Evolutionary conservation across 495 filamentous ascomycete species (phyloP).

Genomic region (Rhypophila decipiens): DNA sequence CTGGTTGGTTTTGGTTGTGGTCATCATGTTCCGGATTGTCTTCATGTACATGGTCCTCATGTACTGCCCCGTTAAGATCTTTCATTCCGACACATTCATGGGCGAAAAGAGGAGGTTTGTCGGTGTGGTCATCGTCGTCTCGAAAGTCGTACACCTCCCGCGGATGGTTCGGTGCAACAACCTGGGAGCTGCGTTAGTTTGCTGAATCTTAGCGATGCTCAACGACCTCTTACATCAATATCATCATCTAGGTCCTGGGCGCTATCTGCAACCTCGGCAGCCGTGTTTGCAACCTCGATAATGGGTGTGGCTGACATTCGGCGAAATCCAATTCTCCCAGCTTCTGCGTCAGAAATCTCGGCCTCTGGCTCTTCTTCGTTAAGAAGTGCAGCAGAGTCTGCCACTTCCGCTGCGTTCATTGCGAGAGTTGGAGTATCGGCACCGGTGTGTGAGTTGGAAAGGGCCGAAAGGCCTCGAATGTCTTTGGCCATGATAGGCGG

Average conservation of each 20-base stretch:
- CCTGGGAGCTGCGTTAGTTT: no score
- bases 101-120: conserved; percentile 36
- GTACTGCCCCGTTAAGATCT: conserved; percentile 9
- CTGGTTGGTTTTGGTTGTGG: background rate
- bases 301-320: conserved; percentile 28
- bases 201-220: no score
- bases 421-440: conserved; percentile 17
- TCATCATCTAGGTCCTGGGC: conserved; percentile 27
- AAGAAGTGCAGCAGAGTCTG: conserved; percentile 34
- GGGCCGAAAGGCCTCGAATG: conserved; percentile 3
- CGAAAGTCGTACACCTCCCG: background rate
- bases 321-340: conserved; percentile 22
- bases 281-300: conserved; percentile 32
- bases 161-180: no score
- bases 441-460: conserved; percentile 11
- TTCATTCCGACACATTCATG: conserved; percentile 37
- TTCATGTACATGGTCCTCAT: conserved; percentile 10
- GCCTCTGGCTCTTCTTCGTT: conserved; percentile 25
- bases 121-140: conserved; percentile 11
- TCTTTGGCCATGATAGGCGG: conserved; percentile 2
- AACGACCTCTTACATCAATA: conserved; percentile 19
- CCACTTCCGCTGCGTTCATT: conserved; percentile 32
- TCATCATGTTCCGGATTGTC: conserved; percentile 7
- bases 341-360: conserved; percentile 21
- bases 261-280: conserved; percentile 44